Percentiles rank a stretch among this genome's conserved stretches.
These are phyloP conservation scores for Cytospora piceicola DNA, from an alignment of 2,329 filamentous ascomycete genomes.

Conservation along the genomic window DNA sequence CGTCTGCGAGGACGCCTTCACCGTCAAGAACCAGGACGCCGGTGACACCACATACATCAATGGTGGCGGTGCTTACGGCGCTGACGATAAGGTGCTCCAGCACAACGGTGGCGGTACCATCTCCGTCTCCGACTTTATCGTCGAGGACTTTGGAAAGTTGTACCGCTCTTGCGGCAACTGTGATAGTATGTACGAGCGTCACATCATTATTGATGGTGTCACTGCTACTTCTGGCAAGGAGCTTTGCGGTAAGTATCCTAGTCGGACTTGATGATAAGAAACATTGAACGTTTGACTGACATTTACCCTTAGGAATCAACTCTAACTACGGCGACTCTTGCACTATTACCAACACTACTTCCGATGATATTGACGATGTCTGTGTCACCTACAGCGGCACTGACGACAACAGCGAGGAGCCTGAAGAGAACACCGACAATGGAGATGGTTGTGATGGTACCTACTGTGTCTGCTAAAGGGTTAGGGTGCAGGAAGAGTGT, in stretches of 20 bases:
- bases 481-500: neutral
- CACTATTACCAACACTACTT: slow-evolving; percentile 31
- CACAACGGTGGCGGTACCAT: slow-evolving; percentile 44
- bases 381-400: slow-evolving; percentile 21
- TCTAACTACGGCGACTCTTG: slow-evolving; percentile 50
- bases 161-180: slow-evolving; percentile 56
- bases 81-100: slow-evolving; percentile 44
- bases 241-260: slow-evolving; percentile 13
- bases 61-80: slow-evolving; percentile 44
- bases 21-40: slow-evolving; percentile 40
- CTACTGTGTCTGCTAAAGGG: slow-evolving; percentile 21
- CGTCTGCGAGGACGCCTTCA: slow-evolving; percentile 43
- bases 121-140: slow-evolving; percentile 45
- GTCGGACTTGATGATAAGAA: neutral
- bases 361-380: slow-evolving; percentile 1
- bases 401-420: slow-evolving; percentile 17
- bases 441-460: slow-evolving; percentile 15
- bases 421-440: slow-evolving; percentile 17
- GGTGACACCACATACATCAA: slow-evolving; percentile 42
- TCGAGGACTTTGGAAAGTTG: slow-evolving; percentile 49
- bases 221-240: slow-evolving; percentile 43
- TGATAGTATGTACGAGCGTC: slow-evolving; percentile 43
- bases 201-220: slow-evolving; percentile 50
- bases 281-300: neutral
- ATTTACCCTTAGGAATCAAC: slow-evolving; percentile 47